Conservation (phyloP, 768 basidiomycete genomes). For the Tricholoma saponaceum region DNA sequence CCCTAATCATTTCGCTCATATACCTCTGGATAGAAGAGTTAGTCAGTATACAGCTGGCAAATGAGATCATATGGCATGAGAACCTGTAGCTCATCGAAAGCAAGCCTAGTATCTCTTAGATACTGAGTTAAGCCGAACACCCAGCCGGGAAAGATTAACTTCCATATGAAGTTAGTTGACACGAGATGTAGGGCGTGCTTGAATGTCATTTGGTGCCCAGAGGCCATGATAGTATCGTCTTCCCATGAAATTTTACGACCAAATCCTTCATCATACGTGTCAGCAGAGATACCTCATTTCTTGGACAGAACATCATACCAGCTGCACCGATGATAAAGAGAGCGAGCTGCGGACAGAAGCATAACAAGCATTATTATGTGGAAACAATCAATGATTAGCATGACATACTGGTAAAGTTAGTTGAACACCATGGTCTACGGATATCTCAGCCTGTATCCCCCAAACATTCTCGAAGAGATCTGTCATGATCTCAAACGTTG, state of each 20-base stretch:
- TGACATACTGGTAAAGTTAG: conserved; percentile 46
- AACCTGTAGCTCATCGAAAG: conserved; percentile 43
- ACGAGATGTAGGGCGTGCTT: conserved; percentile 44
- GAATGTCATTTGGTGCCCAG: conserved; percentile 45
- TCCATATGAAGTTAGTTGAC: conserved; percentile 31
- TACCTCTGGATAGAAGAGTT: conserved; percentile 27
- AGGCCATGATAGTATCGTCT: conserved; percentile 32
- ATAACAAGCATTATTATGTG: not conserved
- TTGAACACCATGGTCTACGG: conserved; percentile 43
- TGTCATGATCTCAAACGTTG: conserved; percentile 36
- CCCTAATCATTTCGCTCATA: conserved; percentile 51
- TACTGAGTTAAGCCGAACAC: conserved; percentile 31
- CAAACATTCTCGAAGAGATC: conserved; percentile 47
- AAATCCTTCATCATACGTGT: conserved; percentile 34
- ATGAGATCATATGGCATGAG: not conserved
- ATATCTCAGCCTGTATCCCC: conserved; percentile 35
- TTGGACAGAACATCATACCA: conserved; percentile 24
- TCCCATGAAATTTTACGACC: conserved; percentile 47
- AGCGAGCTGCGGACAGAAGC: conserved; percentile 36
- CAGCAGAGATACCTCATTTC: not conserved
- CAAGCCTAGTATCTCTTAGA: conserved; percentile 26
- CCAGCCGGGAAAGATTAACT: conserved; percentile 36
- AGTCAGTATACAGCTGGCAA: not conserved
- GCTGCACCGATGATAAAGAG: conserved; percentile 54
- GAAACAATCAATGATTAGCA: not conserved